phyloP scores from a whole-genome alignment of 2,329 filamentous ascomycete species.

The Fusarium denticulatum region DNA sequence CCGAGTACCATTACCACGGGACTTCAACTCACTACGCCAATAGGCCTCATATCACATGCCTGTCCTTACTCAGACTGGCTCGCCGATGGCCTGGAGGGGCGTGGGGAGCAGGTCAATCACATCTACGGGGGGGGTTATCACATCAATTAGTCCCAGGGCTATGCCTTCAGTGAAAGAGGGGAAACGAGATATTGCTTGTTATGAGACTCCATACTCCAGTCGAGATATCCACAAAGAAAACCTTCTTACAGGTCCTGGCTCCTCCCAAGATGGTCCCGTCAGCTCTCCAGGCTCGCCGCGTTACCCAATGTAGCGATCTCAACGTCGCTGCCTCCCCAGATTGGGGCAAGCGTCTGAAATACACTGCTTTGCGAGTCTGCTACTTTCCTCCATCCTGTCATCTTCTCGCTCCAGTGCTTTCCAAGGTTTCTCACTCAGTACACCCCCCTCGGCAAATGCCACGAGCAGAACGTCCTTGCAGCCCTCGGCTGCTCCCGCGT shows the following conservation, averaged over 20 bases:
- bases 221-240: conserved; percentile 36
- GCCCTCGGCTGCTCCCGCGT: conserved; percentile 42
- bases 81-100: conserved; percentile 27
- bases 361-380: conserved; percentile 34
- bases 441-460: conserved; percentile 36
- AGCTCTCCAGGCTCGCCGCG: conserved; percentile 25
- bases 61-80: conserved; percentile 19
- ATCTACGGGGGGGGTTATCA: conserved; percentile 44
- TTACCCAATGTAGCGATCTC: conserved; percentile 47
- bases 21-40: conserved; percentile 22
- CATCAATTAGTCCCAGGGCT: conserved; percentile 28
- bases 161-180: conserved; percentile 25
- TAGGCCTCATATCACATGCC: conserved; percentile 37
- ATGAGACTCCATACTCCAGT: conserved; percentile 41
- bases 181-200: conserved; percentile 40
- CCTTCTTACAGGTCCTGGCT: conserved; percentile 31
- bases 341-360: conserved; percentile 47
- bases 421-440: conserved; percentile 31
- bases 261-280: conserved; percentile 34
- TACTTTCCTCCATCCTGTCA: conserved; percentile 26
- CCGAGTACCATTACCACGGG: conserved; percentile 9
- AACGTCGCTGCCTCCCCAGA: conserved; percentile 44
- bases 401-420: conserved; percentile 31
- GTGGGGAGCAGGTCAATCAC: conserved; percentile 35
- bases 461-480: conserved; percentile 30